phyloP scores from a whole-genome alignment of 2,329 filamentous ascomycete genomes.

The Orbilia ellipsospora region DNA sequence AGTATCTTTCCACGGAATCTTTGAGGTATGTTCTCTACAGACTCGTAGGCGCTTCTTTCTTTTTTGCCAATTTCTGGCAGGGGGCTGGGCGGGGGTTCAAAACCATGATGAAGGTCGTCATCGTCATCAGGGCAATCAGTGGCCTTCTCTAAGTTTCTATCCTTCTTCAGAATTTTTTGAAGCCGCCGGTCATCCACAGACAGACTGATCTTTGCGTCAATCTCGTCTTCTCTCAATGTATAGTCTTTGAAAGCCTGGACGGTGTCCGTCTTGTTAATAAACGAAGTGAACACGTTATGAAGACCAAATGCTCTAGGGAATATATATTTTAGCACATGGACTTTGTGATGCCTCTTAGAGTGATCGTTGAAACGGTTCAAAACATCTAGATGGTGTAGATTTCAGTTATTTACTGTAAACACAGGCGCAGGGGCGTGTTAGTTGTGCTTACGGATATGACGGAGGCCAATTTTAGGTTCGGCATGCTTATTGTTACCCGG shows the following conservation, averaged over 20 bases:
- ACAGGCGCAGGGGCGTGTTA: conserved; percentile 45
- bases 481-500: conserved; percentile 76
- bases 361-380: conserved; percentile 74
- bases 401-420: conserved; percentile 29
- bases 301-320: conserved; percentile 91
- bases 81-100: conserved; percentile 13
- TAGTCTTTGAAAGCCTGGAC: conserved; percentile 84
- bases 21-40: conserved; percentile 59
- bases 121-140: conserved; percentile 36
- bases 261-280: conserved; percentile 73
- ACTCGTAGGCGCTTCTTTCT: conserved; percentile 38
- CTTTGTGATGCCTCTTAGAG: conserved; percentile 67
- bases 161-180: conserved; percentile 43
- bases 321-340: conserved; percentile 87
- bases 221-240: conserved; percentile 84
- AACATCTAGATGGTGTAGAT: conserved; percentile 71
- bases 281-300: conserved; percentile 89
- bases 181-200: conserved; percentile 49
- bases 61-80: conserved; percentile 36
- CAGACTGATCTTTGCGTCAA: conserved; percentile 63
- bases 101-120: conserved; percentile 36
- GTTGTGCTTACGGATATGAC: conserved; percentile 76
- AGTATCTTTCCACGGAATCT: conserved; percentile 71
- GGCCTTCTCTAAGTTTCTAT: not conserved
- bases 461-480: conserved; percentile 77